phyloP scores from a whole-genome alignment of 768 basidiomycete genomes.

The Lentinula guzmanii region DNA sequence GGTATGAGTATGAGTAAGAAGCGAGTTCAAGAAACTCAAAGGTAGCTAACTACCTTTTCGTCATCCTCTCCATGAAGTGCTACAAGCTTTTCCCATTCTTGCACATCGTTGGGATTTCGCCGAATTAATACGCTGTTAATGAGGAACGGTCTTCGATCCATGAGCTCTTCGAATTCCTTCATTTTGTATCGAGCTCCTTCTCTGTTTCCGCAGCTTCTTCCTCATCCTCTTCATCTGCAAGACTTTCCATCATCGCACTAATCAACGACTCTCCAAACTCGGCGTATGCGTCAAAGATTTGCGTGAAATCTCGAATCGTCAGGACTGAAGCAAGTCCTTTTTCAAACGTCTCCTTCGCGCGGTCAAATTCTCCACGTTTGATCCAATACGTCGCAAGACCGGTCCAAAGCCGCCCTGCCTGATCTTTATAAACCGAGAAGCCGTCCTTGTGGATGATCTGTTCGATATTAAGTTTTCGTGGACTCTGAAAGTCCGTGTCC shows the following conservation, averaged over 20 bases:
- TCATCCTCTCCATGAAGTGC: slow-evolving; percentile 92
- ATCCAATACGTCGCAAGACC: slow-evolving; percentile 98
- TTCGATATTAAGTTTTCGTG: slow-evolving; percentile 79
- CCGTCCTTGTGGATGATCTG: slow-evolving; percentile 82
- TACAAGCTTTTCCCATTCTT: slow-evolving; percentile 98
- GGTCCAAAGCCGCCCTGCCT: slow-evolving; percentile 94
- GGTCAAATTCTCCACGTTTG: slow-evolving; percentile 92
- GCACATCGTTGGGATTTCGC: slow-evolving; percentile 95
- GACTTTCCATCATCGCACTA: slow-evolving; percentile 79
- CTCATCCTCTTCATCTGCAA: slow-evolving; percentile 82
- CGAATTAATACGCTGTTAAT: slow-evolving; percentile 92
- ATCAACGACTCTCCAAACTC: slow-evolving; percentile 91
- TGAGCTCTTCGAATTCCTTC: slow-evolving; percentile 89
- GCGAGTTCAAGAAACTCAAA: neutral
- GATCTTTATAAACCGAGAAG: slow-evolving; percentile 86
- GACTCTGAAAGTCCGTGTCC: slow-evolving; percentile 75
- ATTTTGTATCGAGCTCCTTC: slow-evolving; percentile 78
- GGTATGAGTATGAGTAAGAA: neutral
- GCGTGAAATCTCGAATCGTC: slow-evolving; percentile 94
- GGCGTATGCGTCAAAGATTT: slow-evolving; percentile 95
- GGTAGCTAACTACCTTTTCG: slow-evolving; percentile 60
- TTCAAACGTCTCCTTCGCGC: slow-evolving; percentile 86
- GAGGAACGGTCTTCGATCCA: slow-evolving; percentile 93
- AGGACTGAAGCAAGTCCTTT: slow-evolving; percentile 76
- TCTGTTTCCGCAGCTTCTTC: slow-evolving; percentile 75